A percentile compares a stretch with the other conserved stretches of the same genome.
Conservation (phyloP, 75 land plant genomes). For the Sequoiadendron giganteum region DNA sequence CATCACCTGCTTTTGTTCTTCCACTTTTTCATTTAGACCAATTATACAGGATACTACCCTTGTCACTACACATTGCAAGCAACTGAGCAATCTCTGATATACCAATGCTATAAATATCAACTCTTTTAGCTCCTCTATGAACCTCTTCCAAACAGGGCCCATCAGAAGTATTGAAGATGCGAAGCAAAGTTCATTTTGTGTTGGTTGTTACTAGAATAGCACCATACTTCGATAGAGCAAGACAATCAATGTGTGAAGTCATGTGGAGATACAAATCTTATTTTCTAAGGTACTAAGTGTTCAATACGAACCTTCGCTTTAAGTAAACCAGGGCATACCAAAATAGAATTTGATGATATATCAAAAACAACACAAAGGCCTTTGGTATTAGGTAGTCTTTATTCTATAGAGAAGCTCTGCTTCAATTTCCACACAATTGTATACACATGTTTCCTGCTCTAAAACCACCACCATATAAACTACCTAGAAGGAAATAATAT, state of each 20-base stretch:
- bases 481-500: no score
- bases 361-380: neutral
- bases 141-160: neutral
- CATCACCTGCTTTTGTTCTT: neutral
- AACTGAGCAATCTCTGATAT: constrained; percentile 79
- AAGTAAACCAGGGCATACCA: neutral
- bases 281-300: neutral
- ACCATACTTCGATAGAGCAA: neutral
- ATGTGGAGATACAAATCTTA: neutral
- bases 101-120: constrained; percentile 81
- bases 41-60: constrained; percentile 92
- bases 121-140: constrained; percentile 80
- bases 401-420: neutral
- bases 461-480: neutral
- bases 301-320: neutral
- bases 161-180: neutral
- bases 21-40: constrained; percentile 56
- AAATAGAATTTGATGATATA: neutral
- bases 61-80: constrained; percentile 92
- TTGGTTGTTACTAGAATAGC: no score
- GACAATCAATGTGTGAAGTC: neutral
- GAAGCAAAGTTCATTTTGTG: neutral
- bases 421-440: neutral
- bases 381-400: neutral
- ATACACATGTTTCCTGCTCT: neutral